Conservation (phyloP, 2,329 filamentous ascomycete genomes). For the Colletotrichum truncatum region DNA sequence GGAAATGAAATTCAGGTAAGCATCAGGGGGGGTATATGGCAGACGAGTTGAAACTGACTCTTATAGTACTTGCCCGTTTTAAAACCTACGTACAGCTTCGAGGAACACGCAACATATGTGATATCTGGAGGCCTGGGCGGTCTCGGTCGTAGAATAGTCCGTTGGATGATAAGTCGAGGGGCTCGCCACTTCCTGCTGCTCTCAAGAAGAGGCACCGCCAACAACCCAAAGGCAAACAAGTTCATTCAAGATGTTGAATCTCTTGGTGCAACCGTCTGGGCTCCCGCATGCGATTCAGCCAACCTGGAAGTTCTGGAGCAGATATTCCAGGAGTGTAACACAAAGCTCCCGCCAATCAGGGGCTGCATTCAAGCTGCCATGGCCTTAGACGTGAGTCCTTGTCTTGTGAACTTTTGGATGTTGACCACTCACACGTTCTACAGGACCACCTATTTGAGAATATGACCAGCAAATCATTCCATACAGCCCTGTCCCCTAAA, state of each 20-base stretch:
- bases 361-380: constrained; percentile 48
- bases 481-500: constrained; percentile 55
- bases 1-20: neutral
- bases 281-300: constrained; percentile 54
- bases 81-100: constrained; percentile 29
- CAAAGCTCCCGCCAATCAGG: constrained; percentile 37
- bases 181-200: constrained; percentile 60
- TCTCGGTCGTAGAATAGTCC: constrained; percentile 61
- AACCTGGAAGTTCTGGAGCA: constrained; percentile 32
- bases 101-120: constrained; percentile 56
- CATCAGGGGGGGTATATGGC: too few relatives aligned
- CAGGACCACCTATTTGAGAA: constrained; percentile 56
- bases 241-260: constrained; percentile 44
- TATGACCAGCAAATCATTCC: constrained; percentile 57
- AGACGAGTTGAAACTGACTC: neutral
- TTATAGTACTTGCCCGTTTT: constrained; percentile 5
- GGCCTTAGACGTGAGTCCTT: constrained; percentile 37
- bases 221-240: constrained; percentile 24
- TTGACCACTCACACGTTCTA: neutral
- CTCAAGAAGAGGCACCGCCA: constrained; percentile 47
- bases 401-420: neutral
- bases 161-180: constrained; percentile 54
- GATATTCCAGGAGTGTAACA: constrained; percentile 31
- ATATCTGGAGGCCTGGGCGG: constrained; percentile 67
- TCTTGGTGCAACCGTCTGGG: constrained; percentile 41